Evolutionary conservation across 2,329 filamentous ascomycete species (phyloP).

Genomic region (Sporothrix sp.): DNA sequence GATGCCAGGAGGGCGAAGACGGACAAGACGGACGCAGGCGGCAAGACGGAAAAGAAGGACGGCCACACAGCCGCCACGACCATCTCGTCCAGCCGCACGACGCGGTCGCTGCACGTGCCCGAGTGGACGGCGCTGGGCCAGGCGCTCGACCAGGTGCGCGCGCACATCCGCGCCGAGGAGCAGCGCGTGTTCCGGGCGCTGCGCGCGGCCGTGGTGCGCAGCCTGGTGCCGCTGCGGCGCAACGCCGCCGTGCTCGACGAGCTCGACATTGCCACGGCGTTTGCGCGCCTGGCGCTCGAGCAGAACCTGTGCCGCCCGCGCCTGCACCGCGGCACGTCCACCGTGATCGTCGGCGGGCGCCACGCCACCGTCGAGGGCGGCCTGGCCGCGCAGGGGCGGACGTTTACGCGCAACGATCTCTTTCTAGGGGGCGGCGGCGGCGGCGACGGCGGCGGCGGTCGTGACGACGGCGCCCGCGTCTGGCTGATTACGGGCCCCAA

Average conservation of each 20-base stretch:
- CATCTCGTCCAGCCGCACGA: constrained; percentile 72
- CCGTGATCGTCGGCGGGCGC: constrained; percentile 74
- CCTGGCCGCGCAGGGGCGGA: constrained; percentile 56
- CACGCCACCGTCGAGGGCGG: constrained; percentile 89
- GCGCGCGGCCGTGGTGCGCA: constrained; percentile 65
- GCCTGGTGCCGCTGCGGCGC: constrained; percentile 74
- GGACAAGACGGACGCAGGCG: constrained; percentile 7
- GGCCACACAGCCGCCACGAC: constrained; percentile 32
- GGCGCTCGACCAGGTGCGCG: constrained; percentile 64
- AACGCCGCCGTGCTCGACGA: constrained; percentile 91
- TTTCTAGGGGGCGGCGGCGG: constrained; percentile 35
- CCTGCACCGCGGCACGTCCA: constrained; percentile 53
- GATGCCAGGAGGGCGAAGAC: constrained; percentile 37
- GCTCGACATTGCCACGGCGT: constrained; percentile 80
- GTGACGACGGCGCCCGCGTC: constrained; percentile 53
- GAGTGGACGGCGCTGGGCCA: constrained; percentile 78
- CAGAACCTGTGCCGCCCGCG: constrained; percentile 64
- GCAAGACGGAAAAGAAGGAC: constrained; percentile 10
- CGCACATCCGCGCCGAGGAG: constrained; percentile 76
- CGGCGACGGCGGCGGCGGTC: constrained; percentile 20
- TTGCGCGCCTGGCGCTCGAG: constrained; percentile 68
- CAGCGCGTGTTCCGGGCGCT: constrained; percentile 66
- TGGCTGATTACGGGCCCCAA: constrained; percentile 77
- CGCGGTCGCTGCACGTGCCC: constrained; percentile 71
- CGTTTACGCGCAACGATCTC: constrained; percentile 59